Percentiles rank a stretch among this genome's conserved stretches.
These are phyloP conservation scores for Lanzia echinophila DNA, from an alignment of 2,329 filamentous ascomycete species.

Conservation along the genomic window DNA sequence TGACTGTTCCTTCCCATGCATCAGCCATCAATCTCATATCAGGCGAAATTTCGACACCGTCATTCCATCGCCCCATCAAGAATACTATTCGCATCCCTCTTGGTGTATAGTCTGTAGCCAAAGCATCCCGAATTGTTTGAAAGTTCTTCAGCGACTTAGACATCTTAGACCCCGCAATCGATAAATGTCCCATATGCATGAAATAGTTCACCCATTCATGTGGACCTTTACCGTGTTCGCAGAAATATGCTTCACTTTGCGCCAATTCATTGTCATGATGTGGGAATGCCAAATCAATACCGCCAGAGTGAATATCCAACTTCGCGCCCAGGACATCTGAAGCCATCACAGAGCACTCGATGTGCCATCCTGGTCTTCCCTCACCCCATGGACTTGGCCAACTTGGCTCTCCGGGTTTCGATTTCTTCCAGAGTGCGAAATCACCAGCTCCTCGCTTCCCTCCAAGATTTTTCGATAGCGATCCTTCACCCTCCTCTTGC, in stretches of 20 bases:
- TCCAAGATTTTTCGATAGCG: constrained; percentile 43
- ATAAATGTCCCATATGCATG: constrained; percentile 87
- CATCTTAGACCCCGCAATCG: constrained; percentile 90
- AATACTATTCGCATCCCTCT: constrained; percentile 80
- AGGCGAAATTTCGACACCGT: constrained; percentile 83
- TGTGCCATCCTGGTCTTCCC: constrained; percentile 91
- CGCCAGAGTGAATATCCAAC: constrained; percentile 81
- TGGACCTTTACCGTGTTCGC: constrained; percentile 6
- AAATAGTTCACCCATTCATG: constrained; percentile 53
- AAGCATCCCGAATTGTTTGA: constrained; percentile 80
- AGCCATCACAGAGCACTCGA: constrained; percentile 95
- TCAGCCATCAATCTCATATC: constrained; percentile 70
- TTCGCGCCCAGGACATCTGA: constrained; percentile 75
- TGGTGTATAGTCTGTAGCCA: constrained; percentile 64
- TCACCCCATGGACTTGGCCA: constrained; percentile 86
- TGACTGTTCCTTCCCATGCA: constrained; percentile 55
- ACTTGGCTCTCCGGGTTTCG: constrained; percentile 83
- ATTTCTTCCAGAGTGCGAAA: constrained; percentile 91
- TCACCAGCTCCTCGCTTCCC: constrained; percentile 70
- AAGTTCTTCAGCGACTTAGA: constrained; percentile 95
- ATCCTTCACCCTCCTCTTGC: constrained; percentile 84
- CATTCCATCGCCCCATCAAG: constrained; percentile 80
- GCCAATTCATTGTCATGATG: constrained; percentile 92
- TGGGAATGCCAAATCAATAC: constrained; percentile 84
- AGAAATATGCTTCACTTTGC: constrained; percentile 77